Evolutionary conservation across 441 rosid species (phyloP), one percentile per base, ranked within the genome.

Genomic region (Jatropha multifida): DNA sequence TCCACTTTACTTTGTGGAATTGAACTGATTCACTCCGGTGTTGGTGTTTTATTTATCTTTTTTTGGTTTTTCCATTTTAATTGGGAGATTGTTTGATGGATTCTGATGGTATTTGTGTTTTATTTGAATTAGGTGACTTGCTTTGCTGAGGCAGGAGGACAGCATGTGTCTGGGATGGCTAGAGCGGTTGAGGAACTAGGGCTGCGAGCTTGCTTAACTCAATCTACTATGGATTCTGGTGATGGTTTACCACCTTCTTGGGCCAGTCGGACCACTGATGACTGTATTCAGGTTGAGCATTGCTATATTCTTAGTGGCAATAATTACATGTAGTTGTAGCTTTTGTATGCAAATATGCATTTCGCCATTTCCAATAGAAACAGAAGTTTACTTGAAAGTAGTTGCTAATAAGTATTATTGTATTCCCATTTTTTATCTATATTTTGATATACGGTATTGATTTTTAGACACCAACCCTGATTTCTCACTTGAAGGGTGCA

Each of bases 141-240:
- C 85, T 88, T 89, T 75, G 93, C 96, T 20, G 92, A 89, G 82
- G 96, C 96, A 0, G 96, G 96, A 75, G 96, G 93, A 56, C 96
- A 90, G 78, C 88, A 89, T 61, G 89, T 90, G 42, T 70, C 85
- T 12, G 93, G 82, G 67, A 90, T 90, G 92, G 96, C 90, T 62
- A 82, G 82, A 66, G 93, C 93, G 0, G 96, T 88, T 75, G 88
- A 86, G 82, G 67, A 80, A 78, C 80, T 90, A 26, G 96, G 95
- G 9, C 70, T 90, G 52, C 87, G 95, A 5, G 95, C 93, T 1
- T 90, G 95, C 71, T 86, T 90, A 75, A 83, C 87, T 15, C 79
- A 88, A 76, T 90, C 95, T 12, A 79, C 74, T 42, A 88, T 89
- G 93, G 95, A 90, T 74, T 76, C 78, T 20, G 95, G 95, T 32